Percentiles rank a stretch among this genome's conserved stretches.
These are phyloP conservation scores for Penicillium sp. DNA, from an alignment of 2,329 filamentous ascomycete species.

Conservation along the genomic window DNA sequence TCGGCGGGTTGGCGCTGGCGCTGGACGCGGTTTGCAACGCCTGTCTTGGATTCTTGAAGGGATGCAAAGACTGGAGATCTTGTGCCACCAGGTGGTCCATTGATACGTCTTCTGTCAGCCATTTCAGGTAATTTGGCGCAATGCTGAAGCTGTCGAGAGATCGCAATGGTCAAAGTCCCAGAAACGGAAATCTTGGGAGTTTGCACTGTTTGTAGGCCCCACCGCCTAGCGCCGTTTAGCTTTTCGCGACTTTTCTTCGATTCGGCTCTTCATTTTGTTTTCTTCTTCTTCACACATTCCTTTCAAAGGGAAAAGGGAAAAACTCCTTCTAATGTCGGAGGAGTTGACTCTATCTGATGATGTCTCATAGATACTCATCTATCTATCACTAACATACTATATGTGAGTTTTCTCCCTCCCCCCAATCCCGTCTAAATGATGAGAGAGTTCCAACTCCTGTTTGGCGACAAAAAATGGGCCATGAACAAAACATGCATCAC, in stretches of 20 bases:
- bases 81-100: conserved; percentile 79
- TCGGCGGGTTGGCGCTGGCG: conserved; percentile 65
- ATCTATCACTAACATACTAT: conserved; percentile 17
- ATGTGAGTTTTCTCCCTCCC: conserved; percentile 27
- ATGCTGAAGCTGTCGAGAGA: conserved; percentile 11
- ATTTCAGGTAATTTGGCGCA: conserved; percentile 11
- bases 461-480: conserved; percentile 57
- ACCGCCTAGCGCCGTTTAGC: conserved; percentile 17
- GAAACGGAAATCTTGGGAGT: conserved; percentile 40
- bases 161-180: conserved; percentile 18
- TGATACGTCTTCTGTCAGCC: conserved; percentile 78
- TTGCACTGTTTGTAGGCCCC: conserved; percentile 42
- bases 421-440: conserved; percentile 42
- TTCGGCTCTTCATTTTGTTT: conserved; percentile 16
- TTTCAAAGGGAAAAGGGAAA: neutral
- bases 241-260: conserved; percentile 22
- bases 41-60: conserved; percentile 43
- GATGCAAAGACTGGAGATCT: conserved; percentile 67
- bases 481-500: conserved; percentile 61
- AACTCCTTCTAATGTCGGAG: conserved; percentile 24
- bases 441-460: conserved; percentile 53
- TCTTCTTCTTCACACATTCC: conserved; percentile 24
- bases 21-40: conserved; percentile 50
- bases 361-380: neutral
- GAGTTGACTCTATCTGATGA: neutral